phyloP scores from a whole-genome alignment of 1,284 basidiomycete species.

The Pseudozyma flocculosa region DNA sequence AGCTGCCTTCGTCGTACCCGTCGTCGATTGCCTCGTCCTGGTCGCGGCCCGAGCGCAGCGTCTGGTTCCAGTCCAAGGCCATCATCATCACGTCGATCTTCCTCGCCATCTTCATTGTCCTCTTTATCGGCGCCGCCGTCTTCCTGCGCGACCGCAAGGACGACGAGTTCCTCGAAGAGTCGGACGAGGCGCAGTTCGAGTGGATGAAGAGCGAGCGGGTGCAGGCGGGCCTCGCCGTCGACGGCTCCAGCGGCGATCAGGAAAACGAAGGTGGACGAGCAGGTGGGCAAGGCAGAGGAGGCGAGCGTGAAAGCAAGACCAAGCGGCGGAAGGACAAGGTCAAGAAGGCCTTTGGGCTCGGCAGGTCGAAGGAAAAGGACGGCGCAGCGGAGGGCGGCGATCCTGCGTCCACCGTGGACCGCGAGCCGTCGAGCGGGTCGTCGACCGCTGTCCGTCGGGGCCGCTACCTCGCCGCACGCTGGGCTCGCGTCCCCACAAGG shows the following conservation, averaged over 20 bases:
- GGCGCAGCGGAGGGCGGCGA: constrained; percentile 7
- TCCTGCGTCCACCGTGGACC: constrained; percentile 4
- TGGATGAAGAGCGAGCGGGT: constrained; percentile 30
- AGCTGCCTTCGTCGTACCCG: constrained; percentile 35
- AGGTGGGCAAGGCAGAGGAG: neutral
- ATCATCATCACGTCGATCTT: constrained; percentile 55
- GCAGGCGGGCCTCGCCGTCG: constrained; percentile 19
- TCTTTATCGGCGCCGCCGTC: constrained; percentile 54
- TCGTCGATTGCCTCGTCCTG: constrained; percentile 44
- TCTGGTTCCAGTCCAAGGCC: constrained; percentile 53
- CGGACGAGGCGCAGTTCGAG: constrained; percentile 27
- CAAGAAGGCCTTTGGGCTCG: constrained; percentile 8
- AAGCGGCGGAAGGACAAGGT: constrained; percentile 7
- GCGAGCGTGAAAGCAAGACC: constrained; percentile 6
- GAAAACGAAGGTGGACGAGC: neutral
- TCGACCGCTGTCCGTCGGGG: constrained; percentile 22
- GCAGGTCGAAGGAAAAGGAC: constrained; percentile 18
- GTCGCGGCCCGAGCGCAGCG: constrained; percentile 34
- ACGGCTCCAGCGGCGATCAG: constrained; percentile 16
- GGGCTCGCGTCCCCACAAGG: constrained; percentile 11
- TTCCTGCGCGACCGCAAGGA: constrained; percentile 51
- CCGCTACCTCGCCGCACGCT: constrained; percentile 23
- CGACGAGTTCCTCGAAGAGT: constrained; percentile 36
- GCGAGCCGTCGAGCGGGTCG: constrained; percentile 24
- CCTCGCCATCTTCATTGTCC: constrained; percentile 56